Evolutionary conservation across 306 rosid genomes (phyloP), one percentile per base, ranked within the genome.

Genomic region (Vigna unguiculata): DNA sequence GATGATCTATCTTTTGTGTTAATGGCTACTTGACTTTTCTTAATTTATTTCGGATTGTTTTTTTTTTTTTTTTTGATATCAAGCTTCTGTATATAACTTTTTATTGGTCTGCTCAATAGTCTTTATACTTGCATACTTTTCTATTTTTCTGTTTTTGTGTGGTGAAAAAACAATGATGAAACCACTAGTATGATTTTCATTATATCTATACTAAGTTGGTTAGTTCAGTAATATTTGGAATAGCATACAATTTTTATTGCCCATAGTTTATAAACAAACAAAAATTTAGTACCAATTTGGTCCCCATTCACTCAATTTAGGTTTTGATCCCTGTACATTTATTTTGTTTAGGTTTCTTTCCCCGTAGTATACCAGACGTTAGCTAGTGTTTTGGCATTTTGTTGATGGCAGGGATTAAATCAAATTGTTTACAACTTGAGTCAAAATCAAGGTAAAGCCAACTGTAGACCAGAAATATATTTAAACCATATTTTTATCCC

Each of bases 161-260:
- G 58, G 54, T 14, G 17, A n/a, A 24, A 8, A 69, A 45, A 20
- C 74, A 74, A 64, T 78, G 80, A 30, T 83, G 14, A 78, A 51
- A 40, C 49, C 51, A 19, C 40, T 17, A 49, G 20, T 24, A 57
- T 36, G 16, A 72, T 49, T 73, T 11, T 64, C 38, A 72, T 47
- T 28, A 25, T 0, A 62, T 28, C 30, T 32, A 14, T 20, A 12
- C 4, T 15, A 30, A 30, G 71, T 74, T 59, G 58, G 70, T 61
- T 32, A 32, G 52, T 45, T 61, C 52, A n/a, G 14, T 32, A 36
- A 7, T 53, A 17, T 46, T 49, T 62, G 36, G 34, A 48, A 40
- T n/a, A 46, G 14, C 49, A 11, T 71, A 45, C 22, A 46, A 61
- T 45, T 54, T 55, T 53, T 34, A 71, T 70, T 76, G 40, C 19